A percentile compares a stretch with the other conserved stretches of the same genome.
These are phyloP conservation scores for Pseudogymnoascus sp. DNA, from an alignment of 2,329 filamentous ascomycete genomes.

Conservation along the genomic window DNA sequence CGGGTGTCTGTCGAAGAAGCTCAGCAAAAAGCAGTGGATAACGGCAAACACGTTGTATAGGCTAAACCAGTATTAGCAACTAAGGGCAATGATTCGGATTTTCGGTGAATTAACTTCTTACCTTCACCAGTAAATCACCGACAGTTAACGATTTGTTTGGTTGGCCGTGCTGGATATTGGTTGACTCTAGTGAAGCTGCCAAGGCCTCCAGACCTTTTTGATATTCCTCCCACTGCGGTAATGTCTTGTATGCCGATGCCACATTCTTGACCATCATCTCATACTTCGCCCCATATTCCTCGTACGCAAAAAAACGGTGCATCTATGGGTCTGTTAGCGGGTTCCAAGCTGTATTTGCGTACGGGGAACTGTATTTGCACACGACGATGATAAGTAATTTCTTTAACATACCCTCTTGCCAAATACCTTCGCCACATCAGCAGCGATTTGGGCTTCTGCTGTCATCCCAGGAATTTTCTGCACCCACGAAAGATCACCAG, in stretches of 20 bases:
- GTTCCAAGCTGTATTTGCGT: background rate
- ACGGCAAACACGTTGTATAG: slow-evolving; percentile 84
- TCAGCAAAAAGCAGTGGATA: slow-evolving; percentile 84
- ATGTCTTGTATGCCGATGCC: slow-evolving; percentile 55
- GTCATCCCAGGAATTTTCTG: slow-evolving; percentile 43
- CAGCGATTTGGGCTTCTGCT: slow-evolving; percentile 50
- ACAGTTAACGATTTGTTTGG: slow-evolving; percentile 72
- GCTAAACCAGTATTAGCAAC: slow-evolving; percentile 41
- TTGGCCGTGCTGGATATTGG: slow-evolving; percentile 53
- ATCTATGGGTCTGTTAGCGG: slow-evolving; percentile 44
- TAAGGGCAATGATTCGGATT: background rate
- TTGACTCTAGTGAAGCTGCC: slow-evolving; percentile 63
- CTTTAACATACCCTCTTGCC: slow-evolving; percentile 42
- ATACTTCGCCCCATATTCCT: slow-evolving; percentile 86
- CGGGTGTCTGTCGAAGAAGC: slow-evolving; percentile 72
- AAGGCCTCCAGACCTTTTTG: slow-evolving; percentile 80
- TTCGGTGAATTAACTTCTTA: slow-evolving; percentile 29
- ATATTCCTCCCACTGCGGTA: slow-evolving; percentile 68
- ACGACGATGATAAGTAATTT: background rate
- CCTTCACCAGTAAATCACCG: slow-evolving; percentile 85
- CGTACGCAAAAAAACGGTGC: slow-evolving; percentile 74
- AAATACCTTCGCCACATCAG: slow-evolving; percentile 53
- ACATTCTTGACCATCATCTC: slow-evolving; percentile 76
- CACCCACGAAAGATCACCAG: slow-evolving; percentile 33
- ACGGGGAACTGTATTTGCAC: background rate